These are phyloP conservation scores for Phytophthora melonis DNA, from an alignment of 352 stramenopile genomes.

Conservation along the genomic window DNA sequence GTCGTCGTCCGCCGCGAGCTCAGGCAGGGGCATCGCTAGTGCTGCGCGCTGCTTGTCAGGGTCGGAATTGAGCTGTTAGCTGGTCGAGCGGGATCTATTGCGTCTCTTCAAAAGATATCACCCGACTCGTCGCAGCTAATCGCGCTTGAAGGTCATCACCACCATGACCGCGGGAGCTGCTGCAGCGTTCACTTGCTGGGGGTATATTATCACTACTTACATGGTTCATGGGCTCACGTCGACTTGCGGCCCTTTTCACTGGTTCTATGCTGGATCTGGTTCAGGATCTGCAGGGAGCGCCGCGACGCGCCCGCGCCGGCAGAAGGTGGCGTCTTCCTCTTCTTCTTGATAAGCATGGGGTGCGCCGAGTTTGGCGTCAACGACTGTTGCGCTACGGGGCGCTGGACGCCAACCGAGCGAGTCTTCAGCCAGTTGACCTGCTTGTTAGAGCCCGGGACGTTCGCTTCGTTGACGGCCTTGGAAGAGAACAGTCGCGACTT, in stretches of 20 bases:
- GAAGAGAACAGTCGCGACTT: slow-evolving; percentile 52
- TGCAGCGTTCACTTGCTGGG: slow-evolving; percentile 2
- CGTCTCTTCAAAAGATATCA: slow-evolving; percentile 37
- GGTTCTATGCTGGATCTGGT: slow-evolving; percentile 77
- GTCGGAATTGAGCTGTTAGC: background rate
- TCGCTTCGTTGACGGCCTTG: slow-evolving; percentile 58
- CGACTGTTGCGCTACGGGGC: slow-evolving; percentile 31
- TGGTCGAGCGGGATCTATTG: slow-evolving; percentile 8
- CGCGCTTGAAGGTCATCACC: background rate
- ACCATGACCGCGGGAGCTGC: background rate
- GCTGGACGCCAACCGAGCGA: slow-evolving; percentile 55
- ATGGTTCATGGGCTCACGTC: slow-evolving; percentile 26
- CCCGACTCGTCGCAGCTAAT: slow-evolving; percentile 12
- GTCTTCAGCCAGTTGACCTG: slow-evolving; percentile 86
- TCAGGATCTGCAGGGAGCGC: slow-evolving; percentile 84
- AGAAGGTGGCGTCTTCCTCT: slow-evolving; percentile 72
- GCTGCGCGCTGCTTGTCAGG: slow-evolving; percentile 1
- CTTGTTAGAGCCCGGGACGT: slow-evolving; percentile 43
- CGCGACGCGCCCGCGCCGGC: slow-evolving; percentile 54
- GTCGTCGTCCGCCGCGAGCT: slow-evolving; percentile 23
- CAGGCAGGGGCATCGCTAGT: slow-evolving; percentile 22
- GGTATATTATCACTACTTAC: slow-evolving; percentile 26
- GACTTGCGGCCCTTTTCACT: slow-evolving; percentile 54
- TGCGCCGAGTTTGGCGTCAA: slow-evolving; percentile 49
- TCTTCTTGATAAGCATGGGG: slow-evolving; percentile 50